phyloP scores from a whole-genome alignment of 305 asterid genomes.

The Fraxinus latifolia region DNA sequence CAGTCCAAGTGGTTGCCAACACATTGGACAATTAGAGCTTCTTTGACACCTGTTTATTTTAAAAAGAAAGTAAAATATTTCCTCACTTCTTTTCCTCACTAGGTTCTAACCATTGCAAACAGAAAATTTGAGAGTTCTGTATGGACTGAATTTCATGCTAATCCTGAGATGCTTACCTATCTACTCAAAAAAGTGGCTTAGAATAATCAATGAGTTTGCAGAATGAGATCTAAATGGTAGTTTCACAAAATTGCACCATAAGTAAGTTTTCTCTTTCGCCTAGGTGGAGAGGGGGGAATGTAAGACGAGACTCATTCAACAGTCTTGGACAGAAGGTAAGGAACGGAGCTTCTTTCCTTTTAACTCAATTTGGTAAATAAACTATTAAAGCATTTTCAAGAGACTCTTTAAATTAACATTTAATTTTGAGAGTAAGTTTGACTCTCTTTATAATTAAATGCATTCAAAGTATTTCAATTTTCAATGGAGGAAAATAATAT shows the following conservation, averaged over 20 bases:
- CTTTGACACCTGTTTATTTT: slow-evolving; percentile 72
- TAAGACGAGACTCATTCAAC: neutral
- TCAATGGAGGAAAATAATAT: too few relatives aligned
- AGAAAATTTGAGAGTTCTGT: neutral
- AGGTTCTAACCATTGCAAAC: neutral
- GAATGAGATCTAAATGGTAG: neutral
- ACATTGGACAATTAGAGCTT: slow-evolving; percentile 94
- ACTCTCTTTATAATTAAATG: too few relatives aligned
- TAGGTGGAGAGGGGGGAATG: neutral
- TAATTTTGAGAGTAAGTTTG: too few relatives aligned
- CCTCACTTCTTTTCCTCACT: slow-evolving; percentile 5
- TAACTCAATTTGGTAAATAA: neutral
- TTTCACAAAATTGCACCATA: neutral
- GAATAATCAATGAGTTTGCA: neutral
- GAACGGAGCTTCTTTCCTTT: neutral
- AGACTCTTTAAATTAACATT: too few relatives aligned
- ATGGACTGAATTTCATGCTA: neutral
- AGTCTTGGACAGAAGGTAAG: neutral
- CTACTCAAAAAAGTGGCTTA: neutral
- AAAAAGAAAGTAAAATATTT: slow-evolving; percentile 17
- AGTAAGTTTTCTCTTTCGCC: neutral
- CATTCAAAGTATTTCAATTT: too few relatives aligned
- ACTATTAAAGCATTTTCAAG: neutral
- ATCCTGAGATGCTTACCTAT: slow-evolving; percentile 4
- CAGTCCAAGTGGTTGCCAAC: slow-evolving; percentile 74